Conservation (phyloP, 192 early-diverging fungal genomes). For the Backusella luteola region DNA sequence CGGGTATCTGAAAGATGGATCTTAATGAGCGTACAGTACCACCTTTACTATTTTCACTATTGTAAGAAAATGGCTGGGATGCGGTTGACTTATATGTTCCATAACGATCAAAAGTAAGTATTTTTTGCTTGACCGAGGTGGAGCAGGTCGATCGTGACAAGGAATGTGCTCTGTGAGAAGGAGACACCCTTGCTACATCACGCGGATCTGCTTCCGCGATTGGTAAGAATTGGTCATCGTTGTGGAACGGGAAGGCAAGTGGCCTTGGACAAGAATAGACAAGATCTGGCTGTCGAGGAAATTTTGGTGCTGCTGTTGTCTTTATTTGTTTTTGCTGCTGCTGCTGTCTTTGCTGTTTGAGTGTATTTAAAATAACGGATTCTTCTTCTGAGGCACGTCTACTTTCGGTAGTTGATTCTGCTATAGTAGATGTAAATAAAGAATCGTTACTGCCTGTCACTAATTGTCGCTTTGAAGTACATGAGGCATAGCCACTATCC, state of each 20-base stretch:
- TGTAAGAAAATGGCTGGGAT: not conserved
- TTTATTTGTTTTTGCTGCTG: not conserved
- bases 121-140: not conserved
- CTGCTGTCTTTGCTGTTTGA: not conserved
- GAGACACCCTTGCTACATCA: conserved; percentile 18
- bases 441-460: not conserved
- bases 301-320: not conserved
- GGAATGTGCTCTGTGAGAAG: not conserved
- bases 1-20: not conserved
- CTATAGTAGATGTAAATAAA: not conserved
- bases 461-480: not conserved
- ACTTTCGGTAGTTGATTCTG: not conserved
- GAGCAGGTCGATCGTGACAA: not conserved
- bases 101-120: not conserved
- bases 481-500: not conserved
- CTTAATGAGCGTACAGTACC: conserved; percentile 14
- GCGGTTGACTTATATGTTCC: not conserved
- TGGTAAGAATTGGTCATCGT: conserved; percentile 35
- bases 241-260: conserved; percentile 37
- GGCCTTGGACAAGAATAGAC: conserved; percentile 32
- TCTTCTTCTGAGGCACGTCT: not conserved
- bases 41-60: not conserved
- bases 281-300: conserved; percentile 14
- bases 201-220: conserved; percentile 32
- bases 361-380: not conserved